Base-by-base conservation (phyloP, 345 rosid genomes). In the Lepidium aucheri region DNA sequence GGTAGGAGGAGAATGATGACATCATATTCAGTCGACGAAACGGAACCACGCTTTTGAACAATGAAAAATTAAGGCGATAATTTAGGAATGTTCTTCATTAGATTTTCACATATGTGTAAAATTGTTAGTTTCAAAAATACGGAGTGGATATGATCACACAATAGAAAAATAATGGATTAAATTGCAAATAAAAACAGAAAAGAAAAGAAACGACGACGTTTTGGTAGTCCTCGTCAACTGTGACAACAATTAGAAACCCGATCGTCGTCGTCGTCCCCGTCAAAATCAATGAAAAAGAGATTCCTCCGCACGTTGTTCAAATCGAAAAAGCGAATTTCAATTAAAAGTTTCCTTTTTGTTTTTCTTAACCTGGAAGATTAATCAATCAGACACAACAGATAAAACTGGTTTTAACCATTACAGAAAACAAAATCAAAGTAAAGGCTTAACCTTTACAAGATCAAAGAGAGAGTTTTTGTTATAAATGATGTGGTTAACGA, bases 401-500 rank as follows among this genome's bases (percentile, higher is more conserved):
- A 46, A 7, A 10, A 41, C 50, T 41, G 24, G 42, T 41, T 28
- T 59, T 14, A 14, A 7, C 51, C 14, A 59, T 14, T 10, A 32
- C 41, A 35, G 53, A 63, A 38, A 22, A 18, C n/a, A 11, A 50
- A 50, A 63, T 18, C 8, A 28, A 28, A 28, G 7, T n/a, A 43
- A 70, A 46, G 70, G 13, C 41, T 39, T 42, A 33, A 64, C 40
- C 70, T 72, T 59, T 59, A 26, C 54, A 65, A 18, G 6, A 26
- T 24, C 1, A 60, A 53, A 33, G 42, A 66, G 26, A 17, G 54
- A 52, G 6, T 38, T 28, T 28, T 28, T 28, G 7, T 4, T 28
- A 5, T 28, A 28, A 6, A 83, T 86, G 89, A 87, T 73, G 69
- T 80, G 81, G 90, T 55, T 63, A 63, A 60, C 66, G 68, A 82